Base-by-base conservation (phyloP, 2,329 filamentous ascomycete species). In the Blastomyces emzantsi region DNA sequence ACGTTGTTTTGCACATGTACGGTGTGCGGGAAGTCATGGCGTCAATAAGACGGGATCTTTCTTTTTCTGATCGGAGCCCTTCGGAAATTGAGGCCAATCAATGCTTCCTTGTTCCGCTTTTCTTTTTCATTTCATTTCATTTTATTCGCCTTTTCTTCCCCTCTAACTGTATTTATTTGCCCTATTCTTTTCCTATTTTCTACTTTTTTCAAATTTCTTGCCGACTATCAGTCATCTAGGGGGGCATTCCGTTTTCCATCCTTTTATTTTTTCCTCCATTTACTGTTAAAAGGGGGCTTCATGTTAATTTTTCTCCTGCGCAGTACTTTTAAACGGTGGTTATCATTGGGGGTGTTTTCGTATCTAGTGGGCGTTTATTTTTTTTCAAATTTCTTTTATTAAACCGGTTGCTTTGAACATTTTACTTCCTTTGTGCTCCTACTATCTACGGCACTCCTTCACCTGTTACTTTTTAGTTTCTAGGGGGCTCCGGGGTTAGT, bases 11-110 rank as follows among this genome's bases (percentile, higher is more conserved):
- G 78, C 69, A 79, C 78, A 51, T 80, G 78, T 67, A 60, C 79
- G 70, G 77, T 77, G 69, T 80, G 78, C 65, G 78, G 78, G 55
- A 80, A 80, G 70, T 77, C 78, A 51, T 80, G 78, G 78, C 72
- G 74, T 59, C 76, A 78, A 71, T 77, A 69, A 41, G 25, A 56
- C 7, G 17, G 7, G 8, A 36, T 36, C 7, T 36, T 6, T 2
- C n/a, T 49, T 28, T 49, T 60, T 13, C 8, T n/a, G 17, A 28
- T 41, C 22, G 5, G 17, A 33, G 33, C 17, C 28, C 15, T 43
- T 33, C 25, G 57, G 56, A 45, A 15, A 13, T 49, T 41, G n/a
- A 9, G 19, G 11, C 36, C 19, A 19, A 25, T n/a, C 33, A 36
- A 3, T 25, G 2, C n/a, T 22, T 43, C n/a, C 15, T 3, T 54